phyloP scores from a whole-genome alignment of 73 alveolate species.

The Paramecium sexaurelia region DNA sequence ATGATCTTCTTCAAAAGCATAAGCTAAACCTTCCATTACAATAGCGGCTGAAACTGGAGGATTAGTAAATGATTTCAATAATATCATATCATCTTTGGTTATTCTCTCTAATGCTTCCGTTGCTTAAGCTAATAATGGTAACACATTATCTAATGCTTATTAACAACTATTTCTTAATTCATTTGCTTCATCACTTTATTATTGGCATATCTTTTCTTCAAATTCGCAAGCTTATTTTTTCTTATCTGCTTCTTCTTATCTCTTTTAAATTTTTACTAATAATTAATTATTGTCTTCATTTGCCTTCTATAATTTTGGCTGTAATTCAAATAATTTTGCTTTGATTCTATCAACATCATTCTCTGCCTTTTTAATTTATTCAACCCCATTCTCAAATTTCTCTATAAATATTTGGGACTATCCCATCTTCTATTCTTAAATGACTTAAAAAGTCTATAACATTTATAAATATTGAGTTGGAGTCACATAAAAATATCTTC shows the following conservation, averaged over 20 bases:
- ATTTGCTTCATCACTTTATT: conserved; percentile 78
- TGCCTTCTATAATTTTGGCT: conserved; percentile 87
- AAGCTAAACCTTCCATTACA: conserved; percentile 63
- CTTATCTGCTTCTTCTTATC: conserved; percentile 75
- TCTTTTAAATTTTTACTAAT: conserved; percentile 52
- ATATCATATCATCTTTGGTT: conserved; percentile 92
- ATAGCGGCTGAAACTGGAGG: conserved; percentile 81
- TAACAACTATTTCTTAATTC: conserved; percentile 80
- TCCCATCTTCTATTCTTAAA: conserved; percentile 71
- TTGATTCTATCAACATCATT: conserved; percentile 87
- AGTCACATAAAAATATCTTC: conserved; percentile 99
- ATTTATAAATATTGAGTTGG: conserved; percentile 99
- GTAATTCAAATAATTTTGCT: conserved; percentile 81
- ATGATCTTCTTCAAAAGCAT: conserved; percentile 68
- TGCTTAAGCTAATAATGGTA: conserved; percentile 98
- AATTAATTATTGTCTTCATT: conserved; percentile 70
- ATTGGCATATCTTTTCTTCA: conserved; percentile 64
- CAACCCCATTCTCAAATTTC: conserved; percentile 62
- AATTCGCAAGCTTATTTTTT: conserved; percentile 67
- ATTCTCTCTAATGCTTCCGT: conserved; percentile 93
- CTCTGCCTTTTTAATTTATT: conserved; percentile 85
- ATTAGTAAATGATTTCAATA: conserved; percentile 89
- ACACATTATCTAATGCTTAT: conserved; percentile 91
- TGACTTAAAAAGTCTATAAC: conserved; percentile 90
- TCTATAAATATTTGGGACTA: conserved; percentile 16